Base-by-base conservation (phyloP, 768 basidiomycete genomes). In the Termitomyces sp. region DNA sequence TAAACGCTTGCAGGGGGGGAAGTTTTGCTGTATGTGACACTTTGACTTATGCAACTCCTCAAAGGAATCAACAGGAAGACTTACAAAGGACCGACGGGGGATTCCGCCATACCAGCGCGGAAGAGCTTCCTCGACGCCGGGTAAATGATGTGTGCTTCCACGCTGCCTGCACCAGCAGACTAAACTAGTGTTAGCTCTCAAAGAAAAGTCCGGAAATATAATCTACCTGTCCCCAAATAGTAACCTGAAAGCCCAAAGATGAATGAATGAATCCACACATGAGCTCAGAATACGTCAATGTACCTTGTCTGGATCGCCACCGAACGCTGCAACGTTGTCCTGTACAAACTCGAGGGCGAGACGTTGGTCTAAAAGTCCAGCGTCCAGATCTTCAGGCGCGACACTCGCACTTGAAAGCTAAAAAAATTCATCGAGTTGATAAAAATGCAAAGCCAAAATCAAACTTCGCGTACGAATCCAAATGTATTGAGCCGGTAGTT, bases 401-500 rank as follows among this genome's bases (percentile, higher is more conserved):
- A 82, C 73, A 53, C 72, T 67, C 1, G 68, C 58, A 55, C 83
- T 84, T 2, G 83, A 69, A 29, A 85, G 70, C 78, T 81, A 9
- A 5, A 46, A n/a, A 24, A 18, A 26, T 2, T 13, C 1, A 36
- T 3, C 14, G 24, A n/a, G 9, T 26, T 3, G 16, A 27, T 36
- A 43, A 48, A 42, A 14, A 2, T 36, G 5, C n/a, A 39, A 2
- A 3, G 22, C 0, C 8, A 55, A 41, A 12, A 20, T 29, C 31
- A 22, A 26, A 16, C 7, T 42, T 46, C 5, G 68, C 75, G 61
- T 47, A 82, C 81, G 55, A 84, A 85, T 49, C 82, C 83, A 59
- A 83, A 83, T 0, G 79, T 79, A 62, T 83, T 84, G 42, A 83
- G 56, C 2, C 82, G 80, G 57, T 83, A 84, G 64, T 85, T 84